These are phyloP conservation scores for Lomentospora prolificans DNA, from an alignment of 2,329 filamentous ascomycete genomes.

Conservation along the genomic window DNA sequence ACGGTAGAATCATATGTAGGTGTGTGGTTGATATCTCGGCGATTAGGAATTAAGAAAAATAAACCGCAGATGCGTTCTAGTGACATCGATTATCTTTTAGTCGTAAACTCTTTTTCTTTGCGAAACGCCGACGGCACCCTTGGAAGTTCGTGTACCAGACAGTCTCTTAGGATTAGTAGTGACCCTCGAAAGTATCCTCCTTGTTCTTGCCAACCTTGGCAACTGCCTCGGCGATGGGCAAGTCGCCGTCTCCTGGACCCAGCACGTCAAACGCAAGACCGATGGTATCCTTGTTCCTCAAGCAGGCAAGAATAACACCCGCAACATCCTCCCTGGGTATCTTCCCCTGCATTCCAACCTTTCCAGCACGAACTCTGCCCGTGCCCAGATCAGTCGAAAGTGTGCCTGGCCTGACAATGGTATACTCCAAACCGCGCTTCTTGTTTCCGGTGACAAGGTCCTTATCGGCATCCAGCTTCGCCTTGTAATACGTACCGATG, in stretches of 20 bases:
- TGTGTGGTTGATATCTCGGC: too few species aligned
- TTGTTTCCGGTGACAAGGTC: conserved; percentile 27
- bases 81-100: not conserved
- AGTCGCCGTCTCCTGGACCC: conserved; percentile 23
- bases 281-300: conserved; percentile 28
- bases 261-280: conserved; percentile 33
- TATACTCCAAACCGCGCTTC: conserved; percentile 29
- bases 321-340: conserved; percentile 36
- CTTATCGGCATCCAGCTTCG: conserved; percentile 31
- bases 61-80: too few species aligned
- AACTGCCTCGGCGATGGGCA: conserved; percentile 26
- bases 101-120: not conserved
- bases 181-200: conserved; percentile 21
- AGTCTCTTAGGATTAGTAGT: conserved; percentile 13
- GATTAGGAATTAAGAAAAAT: too few species aligned
- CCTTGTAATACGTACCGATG: conserved; percentile 28
- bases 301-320: conserved; percentile 26
- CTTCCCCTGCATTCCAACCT: conserved; percentile 24
- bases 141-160: too few species aligned
- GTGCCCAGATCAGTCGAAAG: conserved; percentile 26
- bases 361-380: conserved; percentile 30
- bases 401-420: conserved; percentile 31
- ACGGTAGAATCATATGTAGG: too few species aligned
- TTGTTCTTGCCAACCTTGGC: conserved; percentile 24
- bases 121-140: not conserved